Base-by-base conservation (phyloP, 768 basidiomycete genomes). In the Kwoniella newhampshirensis region DNA sequence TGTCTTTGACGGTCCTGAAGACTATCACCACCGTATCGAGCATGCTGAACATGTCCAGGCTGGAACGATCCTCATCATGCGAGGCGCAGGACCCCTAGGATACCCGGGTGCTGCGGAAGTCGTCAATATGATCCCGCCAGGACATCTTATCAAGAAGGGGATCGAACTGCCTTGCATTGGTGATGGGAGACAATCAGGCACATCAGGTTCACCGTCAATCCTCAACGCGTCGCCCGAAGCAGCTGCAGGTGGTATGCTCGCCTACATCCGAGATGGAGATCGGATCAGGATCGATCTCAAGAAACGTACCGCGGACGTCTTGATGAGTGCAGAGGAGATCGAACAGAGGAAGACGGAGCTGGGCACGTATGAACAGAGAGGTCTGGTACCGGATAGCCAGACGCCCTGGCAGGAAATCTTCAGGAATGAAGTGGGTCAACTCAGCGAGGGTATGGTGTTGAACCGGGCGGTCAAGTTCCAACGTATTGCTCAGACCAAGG, bases 341-440 rank as follows among this genome's bases (percentile, higher is more conserved):
- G 60, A 66, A 39, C 30, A 50, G 40, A 51, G 74, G n/a, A 65
- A 67, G 59, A 63, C 66, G 42, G 66, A 68, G 35, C 60, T 57
- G 60, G 68, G 73, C 1, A 41, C 59, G 2, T 69, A 62, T 48
- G 57, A 63, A 37, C 43, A 61, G 15, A 57, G 37, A 35, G 40
- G 40, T 8, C 17, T 42, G 40, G 25, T 45, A 9, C 74, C 74
- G 2, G 39, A 47, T 17, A 63, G 58, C 51, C 75, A 76, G 51
- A 76, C 75, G 12, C 75, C 75, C 5, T 76, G 75, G 75, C 75
- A 76, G 62, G 68, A 76, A 52, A 61, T 76, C 26, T 76, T 71
- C 45, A 63, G 75, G 54, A 53, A 66, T 7, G 54, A 64, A 15
- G 75, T 73, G 21, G 63, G 65, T 0, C 65, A 76, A 50, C 52